A percentile compares a stretch with the other conserved stretches of the same genome.
Evolutionary conservation across 2,329 filamentous ascomycete genomes (phyloP).

Genomic region (Fusarium fujikuroi): DNA sequence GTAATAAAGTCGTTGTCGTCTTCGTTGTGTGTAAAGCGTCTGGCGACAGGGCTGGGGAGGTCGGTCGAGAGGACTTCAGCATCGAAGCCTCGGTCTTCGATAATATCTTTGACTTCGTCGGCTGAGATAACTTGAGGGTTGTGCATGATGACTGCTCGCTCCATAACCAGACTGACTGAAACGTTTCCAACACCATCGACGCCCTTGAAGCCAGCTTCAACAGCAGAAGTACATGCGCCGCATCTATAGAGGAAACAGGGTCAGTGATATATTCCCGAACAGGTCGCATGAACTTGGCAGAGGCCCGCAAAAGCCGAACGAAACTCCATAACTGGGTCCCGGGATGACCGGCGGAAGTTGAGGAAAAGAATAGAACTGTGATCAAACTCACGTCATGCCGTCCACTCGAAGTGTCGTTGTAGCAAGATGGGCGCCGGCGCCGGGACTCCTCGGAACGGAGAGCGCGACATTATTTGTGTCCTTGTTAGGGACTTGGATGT

Average conservation of each 20-base stretch:
- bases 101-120: conserved; percentile 82
- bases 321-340: conserved; percentile 14
- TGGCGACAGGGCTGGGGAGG: conserved; percentile 65
- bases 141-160: conserved; percentile 93
- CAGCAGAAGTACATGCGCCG: conserved; percentile 93
- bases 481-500: conserved; percentile 59
- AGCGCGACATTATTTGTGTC: conserved; percentile 49
- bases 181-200: conserved; percentile 85
- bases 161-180: conserved; percentile 93
- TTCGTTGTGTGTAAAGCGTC: conserved; percentile 51
- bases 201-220: conserved; percentile 89
- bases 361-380: conserved; percentile 6
- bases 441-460: conserved; percentile 48
- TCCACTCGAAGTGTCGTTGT: conserved; percentile 92
- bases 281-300: conserved; percentile 1
- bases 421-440: conserved; percentile 72
- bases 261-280: conserved; percentile 45
- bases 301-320: conserved; percentile 5
- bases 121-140: conserved; percentile 79
- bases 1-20: conserved; percentile 62
- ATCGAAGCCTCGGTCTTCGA: conserved; percentile 93
- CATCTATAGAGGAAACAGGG: conserved; percentile 67
- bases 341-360: conserved; percentile 27
- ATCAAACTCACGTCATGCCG: conserved; percentile 77
- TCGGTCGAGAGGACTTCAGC: conserved; percentile 88